phyloP scores from a whole-genome alignment of 2,329 filamentous ascomycete species.

The Claviceps sp. region DNA sequence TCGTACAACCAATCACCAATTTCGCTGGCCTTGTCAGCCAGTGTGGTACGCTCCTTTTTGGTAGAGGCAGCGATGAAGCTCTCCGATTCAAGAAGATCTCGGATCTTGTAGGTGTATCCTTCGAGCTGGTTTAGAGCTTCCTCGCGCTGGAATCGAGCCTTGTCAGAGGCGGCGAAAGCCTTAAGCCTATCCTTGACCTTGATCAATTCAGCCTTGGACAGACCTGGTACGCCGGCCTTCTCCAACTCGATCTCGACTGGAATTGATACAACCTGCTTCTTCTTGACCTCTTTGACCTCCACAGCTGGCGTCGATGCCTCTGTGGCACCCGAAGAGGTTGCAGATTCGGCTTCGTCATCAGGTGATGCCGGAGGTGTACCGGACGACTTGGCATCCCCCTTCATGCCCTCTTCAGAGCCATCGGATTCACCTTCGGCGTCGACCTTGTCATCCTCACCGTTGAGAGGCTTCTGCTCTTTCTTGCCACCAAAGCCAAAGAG shows the following conservation, averaged over 20 bases:
- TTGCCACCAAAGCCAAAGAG: constrained; percentile 82
- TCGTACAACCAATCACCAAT: constrained; percentile 85
- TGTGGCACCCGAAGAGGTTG: constrained; percentile 20
- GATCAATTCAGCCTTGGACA: constrained; percentile 35
- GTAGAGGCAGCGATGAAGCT: constrained; percentile 62
- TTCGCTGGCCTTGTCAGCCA: constrained; percentile 54
- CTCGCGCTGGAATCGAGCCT: constrained; percentile 60
- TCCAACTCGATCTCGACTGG: constrained; percentile 36
- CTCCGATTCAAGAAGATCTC: constrained; percentile 68
- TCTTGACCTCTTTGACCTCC: constrained; percentile 39
- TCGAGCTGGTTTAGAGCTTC: constrained; percentile 90
- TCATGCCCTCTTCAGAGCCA: constrained; percentile 24
- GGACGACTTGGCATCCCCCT: constrained; percentile 25
- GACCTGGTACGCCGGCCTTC: constrained; percentile 34
- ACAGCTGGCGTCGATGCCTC: constrained; percentile 29
- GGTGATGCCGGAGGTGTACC: constrained; percentile 4
- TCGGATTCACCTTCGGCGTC: constrained; percentile 19
- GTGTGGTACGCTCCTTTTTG: constrained; percentile 47
- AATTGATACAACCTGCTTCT: constrained; percentile 44
- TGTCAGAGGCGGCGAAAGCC: constrained; percentile 78
- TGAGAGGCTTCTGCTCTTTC: constrained; percentile 67
- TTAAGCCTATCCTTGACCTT: constrained; percentile 56
- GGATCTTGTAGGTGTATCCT: constrained; percentile 76
- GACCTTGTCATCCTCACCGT: constrained; percentile 45
- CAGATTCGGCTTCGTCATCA: constrained; percentile 11